Evolutionary conservation across 805 yeast genomes (phyloP), one percentile per base, ranked within the genome.

Genomic region (Myxozyma kluyveri): DNA sequence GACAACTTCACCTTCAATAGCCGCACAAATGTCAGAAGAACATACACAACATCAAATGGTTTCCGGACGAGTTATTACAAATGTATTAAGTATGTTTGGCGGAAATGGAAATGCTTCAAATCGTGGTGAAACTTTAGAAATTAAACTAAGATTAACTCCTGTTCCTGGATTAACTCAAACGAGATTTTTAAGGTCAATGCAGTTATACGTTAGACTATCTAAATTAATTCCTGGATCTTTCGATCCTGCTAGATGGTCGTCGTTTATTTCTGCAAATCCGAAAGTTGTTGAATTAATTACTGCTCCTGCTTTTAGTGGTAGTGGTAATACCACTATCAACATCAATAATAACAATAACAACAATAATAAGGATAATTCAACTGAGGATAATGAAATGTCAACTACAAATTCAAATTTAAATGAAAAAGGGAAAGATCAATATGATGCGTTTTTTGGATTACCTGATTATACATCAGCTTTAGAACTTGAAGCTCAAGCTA

Each of bases 141-240:
- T 65, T 36, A 63, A 60, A 22, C 51, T 65, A 6, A 58, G 64
- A 19, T 48, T 64, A 39, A 53, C 61, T 18, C 68, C 68, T 6
- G 57, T 61, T 17, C 49, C 53, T 29, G 59, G 60, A 2, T 42
- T 50, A 21, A 42, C 59, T n/a, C 60, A 57, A 35, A 38, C 31
- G 40, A 42, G 55, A 22, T 57, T 33, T 19, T 27, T 49, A 4
- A 43, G 56, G 10, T 51, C 57, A 2, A 50, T 50, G 60, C 57
- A 56, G 35, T 31, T 58, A 3, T 58, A 56, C 42, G 46, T 21
- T n/a, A 45, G 52, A 7, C 36, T 58, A 14, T 56, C 61, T 4
- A 45, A 29, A n/a, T 36, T 49, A 23, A 18, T 58, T 3, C 61
- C 61, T 12, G 47, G 48, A 17, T 23, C 53, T 4, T 58, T 58